Evolutionary conservation across 257 asterid genomes (phyloP).

Genomic region (Jacaranda mimosifolia): DNA sequence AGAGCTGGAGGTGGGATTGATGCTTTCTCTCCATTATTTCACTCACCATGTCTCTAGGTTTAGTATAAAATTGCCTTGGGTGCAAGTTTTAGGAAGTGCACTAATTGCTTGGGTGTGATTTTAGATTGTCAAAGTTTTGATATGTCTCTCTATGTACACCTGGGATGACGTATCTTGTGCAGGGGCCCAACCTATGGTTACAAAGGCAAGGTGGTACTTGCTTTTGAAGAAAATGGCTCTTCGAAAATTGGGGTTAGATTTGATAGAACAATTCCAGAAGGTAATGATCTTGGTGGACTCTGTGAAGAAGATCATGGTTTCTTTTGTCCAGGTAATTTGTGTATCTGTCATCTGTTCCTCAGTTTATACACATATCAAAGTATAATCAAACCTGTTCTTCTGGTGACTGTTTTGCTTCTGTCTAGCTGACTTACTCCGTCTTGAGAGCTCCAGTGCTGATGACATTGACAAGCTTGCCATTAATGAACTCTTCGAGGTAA

Average conservation of each 20-base stretch:
- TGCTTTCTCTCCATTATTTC: conserved; percentile 8
- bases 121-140: conserved; percentile 15
- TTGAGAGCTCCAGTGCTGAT: conserved; percentile 72
- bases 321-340: conserved; percentile 79
- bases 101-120: conserved; percentile 21
- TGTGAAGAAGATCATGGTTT: conserved; percentile 94
- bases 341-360: conserved; percentile 25
- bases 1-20: conserved; percentile 5
- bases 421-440: conserved; percentile 84
- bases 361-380: conserved; percentile 2
- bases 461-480: conserved; percentile 76
- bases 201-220: conserved; percentile 84
- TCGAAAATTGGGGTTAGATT: conserved; percentile 94
- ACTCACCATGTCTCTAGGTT: background rate
- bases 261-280: conserved; percentile 83
- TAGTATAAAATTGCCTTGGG: background rate
- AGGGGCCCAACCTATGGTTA: conserved; percentile 85
- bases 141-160: conserved; percentile 8
- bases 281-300: conserved; percentile 90
- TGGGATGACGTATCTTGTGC: conserved; percentile 34
- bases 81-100: background rate
- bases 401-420: conserved; percentile 29
- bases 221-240: conserved; percentile 87
- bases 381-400: conserved; percentile 1
- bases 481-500: conserved; percentile 88